phyloP scores from a whole-genome alignment of 495 filamentous ascomycete species.

The Tuber indicum region DNA sequence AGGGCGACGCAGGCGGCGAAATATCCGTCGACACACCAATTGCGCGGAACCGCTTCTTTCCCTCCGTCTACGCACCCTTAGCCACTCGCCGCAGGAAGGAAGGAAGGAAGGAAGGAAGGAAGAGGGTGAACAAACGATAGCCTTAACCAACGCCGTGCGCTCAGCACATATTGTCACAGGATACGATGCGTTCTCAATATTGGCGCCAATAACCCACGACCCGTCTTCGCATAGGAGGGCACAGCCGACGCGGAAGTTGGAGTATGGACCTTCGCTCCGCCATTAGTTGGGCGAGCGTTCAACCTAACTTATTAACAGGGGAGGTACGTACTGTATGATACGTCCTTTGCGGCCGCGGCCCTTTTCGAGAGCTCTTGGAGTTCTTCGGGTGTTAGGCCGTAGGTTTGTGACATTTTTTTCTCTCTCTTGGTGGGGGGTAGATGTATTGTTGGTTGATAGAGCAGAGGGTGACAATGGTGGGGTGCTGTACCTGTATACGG shows the following conservation, averaged over 20 bases:
- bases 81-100: background rate
- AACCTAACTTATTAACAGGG: background rate
- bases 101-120: background rate
- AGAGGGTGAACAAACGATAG: conserved; percentile 53
- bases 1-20: conserved; percentile 61
- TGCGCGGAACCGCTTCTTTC: conserved; percentile 66
- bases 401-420: conserved; percentile 28
- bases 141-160: conserved; percentile 71
- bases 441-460: background rate
- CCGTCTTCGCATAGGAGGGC: conserved; percentile 61
- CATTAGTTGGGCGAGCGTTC: background rate
- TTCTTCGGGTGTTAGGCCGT: conserved; percentile 54
- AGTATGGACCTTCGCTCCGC: conserved; percentile 65
- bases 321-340: conserved; percentile 62
- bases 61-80: conserved; percentile 47
- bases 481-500: background rate
- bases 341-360: conserved; percentile 59
- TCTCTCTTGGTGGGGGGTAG: background rate
- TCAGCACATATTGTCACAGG: conserved; percentile 94
- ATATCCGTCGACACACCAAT: conserved; percentile 83
- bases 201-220: conserved; percentile 66
- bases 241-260: conserved; percentile 83
- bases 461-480: background rate
- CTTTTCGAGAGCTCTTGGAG: conserved; percentile 55
- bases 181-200: conserved; percentile 91